A percentile compares a stretch with the other conserved stretches of the same genome.
Evolutionary conservation across 208 protist species (phyloP).

Genomic region (Acanthamoeba culbertsoni): DNA sequence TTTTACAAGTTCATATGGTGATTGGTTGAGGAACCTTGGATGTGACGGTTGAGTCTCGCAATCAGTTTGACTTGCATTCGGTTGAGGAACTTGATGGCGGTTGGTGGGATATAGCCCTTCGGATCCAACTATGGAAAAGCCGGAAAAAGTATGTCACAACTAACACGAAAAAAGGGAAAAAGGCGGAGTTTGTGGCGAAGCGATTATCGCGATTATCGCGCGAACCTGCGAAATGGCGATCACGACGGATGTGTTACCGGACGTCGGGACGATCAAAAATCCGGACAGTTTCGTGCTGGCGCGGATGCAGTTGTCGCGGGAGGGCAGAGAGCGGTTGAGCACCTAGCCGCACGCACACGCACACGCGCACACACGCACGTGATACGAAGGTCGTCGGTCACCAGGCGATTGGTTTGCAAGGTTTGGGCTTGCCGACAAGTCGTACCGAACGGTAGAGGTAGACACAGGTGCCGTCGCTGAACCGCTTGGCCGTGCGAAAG

Average conservation of each 20-base stretch:
- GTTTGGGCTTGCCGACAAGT: neutral
- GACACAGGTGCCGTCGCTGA: constrained; percentile 6
- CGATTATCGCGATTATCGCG: too few relatives aligned
- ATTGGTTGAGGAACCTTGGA: neutral
- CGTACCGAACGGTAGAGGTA: constrained; percentile 3
- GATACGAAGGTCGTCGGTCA: too few relatives aligned
- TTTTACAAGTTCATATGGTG: neutral
- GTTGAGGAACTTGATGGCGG: neutral
- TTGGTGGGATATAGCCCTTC: neutral
- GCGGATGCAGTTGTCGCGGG: neutral
- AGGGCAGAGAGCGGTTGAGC: neutral
- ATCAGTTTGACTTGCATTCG: neutral
- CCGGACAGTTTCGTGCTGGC: neutral
- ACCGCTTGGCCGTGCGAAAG: constrained; percentile 8
- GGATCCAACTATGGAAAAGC: neutral
- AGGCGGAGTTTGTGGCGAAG: neutral
- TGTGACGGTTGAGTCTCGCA: neutral
- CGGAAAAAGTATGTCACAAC: too few relatives aligned
- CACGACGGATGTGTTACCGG: neutral
- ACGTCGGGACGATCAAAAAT: neutral
- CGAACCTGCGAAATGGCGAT: neutral
- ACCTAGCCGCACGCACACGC: neutral
- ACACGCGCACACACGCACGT: too few relatives aligned
- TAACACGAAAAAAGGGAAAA: neutral
- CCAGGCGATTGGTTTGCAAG: neutral